Evolutionary conservation across 2,329 filamentous ascomycete genomes (phyloP), one percentile per base, ranked within the genome.

Genomic region (Gyromitra esculenta): DNA sequence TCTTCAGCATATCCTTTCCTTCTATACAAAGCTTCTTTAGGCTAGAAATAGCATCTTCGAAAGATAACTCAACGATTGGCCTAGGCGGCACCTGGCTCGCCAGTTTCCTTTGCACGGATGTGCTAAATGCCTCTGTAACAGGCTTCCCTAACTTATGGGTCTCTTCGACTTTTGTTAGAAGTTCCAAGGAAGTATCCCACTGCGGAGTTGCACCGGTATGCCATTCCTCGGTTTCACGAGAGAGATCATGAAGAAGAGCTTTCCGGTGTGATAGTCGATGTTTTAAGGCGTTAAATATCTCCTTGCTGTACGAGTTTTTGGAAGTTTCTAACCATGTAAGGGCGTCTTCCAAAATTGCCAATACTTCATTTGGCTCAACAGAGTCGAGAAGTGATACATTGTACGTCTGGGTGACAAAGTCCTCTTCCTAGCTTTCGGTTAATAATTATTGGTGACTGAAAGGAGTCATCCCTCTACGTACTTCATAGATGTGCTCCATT

Each of bases 1-100:
- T 87, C 78, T 90, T 86, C 66, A 90, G 87, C 21, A 91, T 86
- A 79, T 94, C 90, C 35, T 77, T 76, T 25, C 73, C 73, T 82
- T 97, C 93, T 72, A 88, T 85, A 77, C 91, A 92, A 37, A 97
- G 84, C 57, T 89, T 88, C 73, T 87, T 87, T 78, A 97, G 86
- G 80, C 92, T 90, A 21, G 84, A 84, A 78, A 91, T 88, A 0
- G 94, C 92, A 80, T 93, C 90, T 13, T 90, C 88, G 80, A 92
- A 91, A 35, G 88, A 89, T 1, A 94, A 85, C 68, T 93, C 87
- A 9, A 97, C 92, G 80, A 97, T 95, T 0, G 95, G 94, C 7
- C 95, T 89, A 6, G 96, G 96, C 2, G 96, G 96, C 81, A 97
- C 94, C 0, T 94, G 97, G 80, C 94, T 97, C 0, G 96, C 94